Conservation (phyloP, 176 grass and related monocot genomes). For the Thalia dealbata region DNA sequence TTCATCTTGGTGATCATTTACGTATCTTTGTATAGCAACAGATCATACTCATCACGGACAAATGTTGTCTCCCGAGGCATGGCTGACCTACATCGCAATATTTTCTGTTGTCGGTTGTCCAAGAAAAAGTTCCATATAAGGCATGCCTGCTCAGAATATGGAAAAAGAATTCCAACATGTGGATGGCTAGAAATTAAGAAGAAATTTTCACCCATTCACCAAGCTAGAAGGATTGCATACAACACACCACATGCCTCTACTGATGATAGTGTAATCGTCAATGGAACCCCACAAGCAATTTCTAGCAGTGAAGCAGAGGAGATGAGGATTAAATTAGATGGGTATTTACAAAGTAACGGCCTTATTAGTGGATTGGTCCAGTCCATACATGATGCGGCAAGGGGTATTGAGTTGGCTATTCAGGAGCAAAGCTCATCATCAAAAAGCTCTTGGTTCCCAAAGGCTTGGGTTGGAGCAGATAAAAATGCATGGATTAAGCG, state of each 20-base stretch:
- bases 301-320: conserved; percentile 48
- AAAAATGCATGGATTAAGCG: conserved; percentile 85
- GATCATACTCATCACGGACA: not conserved
- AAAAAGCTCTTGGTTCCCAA: conserved; percentile 58
- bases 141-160: conserved; percentile 21
- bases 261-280: conserved; percentile 55
- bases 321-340: conserved; percentile 67
- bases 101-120: conserved; percentile 26
- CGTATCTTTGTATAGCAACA: not conserved
- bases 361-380: conserved; percentile 64
- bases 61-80: conserved; percentile 28
- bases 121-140: conserved; percentile 37
- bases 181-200: conserved; percentile 56
- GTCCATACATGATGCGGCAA: conserved; percentile 87
- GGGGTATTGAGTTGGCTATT: conserved; percentile 79
- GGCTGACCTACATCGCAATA: conserved; percentile 33
- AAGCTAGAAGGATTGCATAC: conserved; percentile 27
- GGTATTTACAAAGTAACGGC: conserved; percentile 59
- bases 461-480: conserved; percentile 78
- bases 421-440: conserved; percentile 45
- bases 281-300: conserved; percentile 49
- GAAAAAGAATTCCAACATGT: conserved; percentile 19
- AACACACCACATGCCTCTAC: conserved; percentile 41
- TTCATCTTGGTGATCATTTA: not conserved
- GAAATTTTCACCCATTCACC: conserved; percentile 28